Evolutionary conservation across 768 basidiomycete genomes (phyloP), one percentile per base, ranked within the genome.

Genomic region (Tulasnella sp.): DNA sequence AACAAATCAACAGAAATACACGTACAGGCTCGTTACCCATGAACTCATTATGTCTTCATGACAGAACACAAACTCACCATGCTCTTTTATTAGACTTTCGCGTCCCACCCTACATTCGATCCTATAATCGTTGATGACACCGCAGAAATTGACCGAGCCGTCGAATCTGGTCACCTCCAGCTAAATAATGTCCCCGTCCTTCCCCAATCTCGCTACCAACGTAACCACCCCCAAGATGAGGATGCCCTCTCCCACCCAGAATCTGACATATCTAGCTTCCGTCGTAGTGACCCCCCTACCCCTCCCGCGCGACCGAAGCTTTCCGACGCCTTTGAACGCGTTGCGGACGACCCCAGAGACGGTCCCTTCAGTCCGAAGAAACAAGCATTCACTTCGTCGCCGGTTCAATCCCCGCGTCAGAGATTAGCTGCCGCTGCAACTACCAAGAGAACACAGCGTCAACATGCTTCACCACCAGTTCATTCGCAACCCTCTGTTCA

Each of bases 241-340:
- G 53, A 63, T 43, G 52, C 68, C 65, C 73, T 74, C 30, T 58
- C 56, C 25, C 44, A 49, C 19, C 45, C 56, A 29, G 56, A 59
- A 21, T 78, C 75, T 15, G 74, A 72, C 29, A 67, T 72, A 2
- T 70, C 72, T 5, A 64, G 79, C 78, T 30, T 73, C 73, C 15
- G 74, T 74, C n/a, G 72, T 68, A 30, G 71, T 73, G 17, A 72
- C 68, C 61, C 61, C 7, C 41, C 44, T 15, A 50, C 58, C 21
- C 73, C 74, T 12, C 69, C 72, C 2, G 67, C 78, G 4, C 78
- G 82, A 49, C 83, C 83, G 2, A 83, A 78, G 66, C 73, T 91
- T 29, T 75, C 84, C 1, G 87, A 89, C 65, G 80, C 85, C 3
- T 74, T 91, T 8, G 79, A 80, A 31, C 79, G 80, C 44, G 78